phyloP scores from a whole-genome alignment of 495 filamentous ascomycete genomes.

The Hypoxylon intermedium region DNA sequence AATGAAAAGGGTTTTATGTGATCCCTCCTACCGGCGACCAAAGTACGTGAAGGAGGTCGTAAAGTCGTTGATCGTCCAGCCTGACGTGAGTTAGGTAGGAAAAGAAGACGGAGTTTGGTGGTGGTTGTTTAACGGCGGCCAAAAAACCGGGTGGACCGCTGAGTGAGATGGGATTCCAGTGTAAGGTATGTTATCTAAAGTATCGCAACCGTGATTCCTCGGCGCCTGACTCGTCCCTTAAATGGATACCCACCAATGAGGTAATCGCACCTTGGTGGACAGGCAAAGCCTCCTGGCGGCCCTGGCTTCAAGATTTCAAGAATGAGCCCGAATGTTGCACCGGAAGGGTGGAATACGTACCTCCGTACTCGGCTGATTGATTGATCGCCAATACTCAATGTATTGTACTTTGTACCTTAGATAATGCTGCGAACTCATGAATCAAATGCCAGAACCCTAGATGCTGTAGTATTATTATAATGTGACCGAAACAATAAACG shows the following conservation, averaged over 20 bases:
- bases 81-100: slow-evolving; percentile 12
- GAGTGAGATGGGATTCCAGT: neutral
- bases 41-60: neutral
- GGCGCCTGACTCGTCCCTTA: slow-evolving; percentile 38
- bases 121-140: slow-evolving; percentile 1
- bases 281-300: neutral
- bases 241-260: slow-evolving; percentile 30
- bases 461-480: too few species aligned
- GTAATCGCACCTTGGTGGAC: slow-evolving; percentile 22
- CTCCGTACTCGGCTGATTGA: neutral
- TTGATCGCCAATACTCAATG: neutral
- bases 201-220: slow-evolving; percentile 29
- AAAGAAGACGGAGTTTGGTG: neutral
- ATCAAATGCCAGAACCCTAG: too few species aligned
- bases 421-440: too few species aligned
- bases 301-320: too few species aligned
- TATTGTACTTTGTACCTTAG: neutral
- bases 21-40: neutral
- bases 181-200: slow-evolving; percentile 17
- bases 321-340: too few species aligned
- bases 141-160: slow-evolving; percentile 12
- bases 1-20: slow-evolving; percentile 1
- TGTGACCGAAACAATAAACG: neutral
- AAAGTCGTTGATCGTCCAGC: slow-evolving; percentile 14
- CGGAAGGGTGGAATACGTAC: neutral